Base-by-base conservation (phyloP, 2,329 filamentous ascomycete genomes). In the Tolypocladium sp. region DNA sequence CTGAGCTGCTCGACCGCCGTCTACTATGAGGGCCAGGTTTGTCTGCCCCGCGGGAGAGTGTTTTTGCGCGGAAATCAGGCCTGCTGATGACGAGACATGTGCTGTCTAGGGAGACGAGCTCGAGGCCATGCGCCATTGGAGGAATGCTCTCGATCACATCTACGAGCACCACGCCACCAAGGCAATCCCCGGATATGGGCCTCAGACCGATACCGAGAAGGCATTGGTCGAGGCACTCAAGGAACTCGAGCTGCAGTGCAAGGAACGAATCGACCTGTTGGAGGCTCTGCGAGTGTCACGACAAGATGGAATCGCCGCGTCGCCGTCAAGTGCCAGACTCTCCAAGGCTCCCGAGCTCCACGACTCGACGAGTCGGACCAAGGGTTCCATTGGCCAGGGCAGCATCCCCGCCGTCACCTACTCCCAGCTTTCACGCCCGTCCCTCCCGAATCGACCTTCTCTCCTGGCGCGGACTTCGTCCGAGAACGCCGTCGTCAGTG, bases 1-100 rank as follows among this genome's bases (percentile, higher is more conserved):
- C 77, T 97, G 67, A 92, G 89, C 70, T 97, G 92, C 76, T 97
- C 92, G 17, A 97, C 92, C 2, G 93, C 93, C 44, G 90, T 96
- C 57, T 97, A 96, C 76, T 97, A 96, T 73, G 94, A 99, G 77
- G 86, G 88, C 71, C 89, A 95, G 84, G 92, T 95, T 33, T 30
- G 59, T 62, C 42, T 22, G 35, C 44, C 44, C 33, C 17, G 15
- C 10, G 49, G n/a, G n/a, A 22, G 12, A 22, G 20, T 37, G 5
- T 22, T 33, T 40, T 22, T 35, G 30, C 30, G 30, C 20, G 22
- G 20, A 4, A 22, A 41, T n/a, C 40, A 35, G 17, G 27, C 15
- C 27, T 22, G 9, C 55, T 41, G 7, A 41, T 49, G 55, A 46
- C 33, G 41, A 37, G 20, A 20, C 4, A 9, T 37, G 27, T 15